Base-by-base conservation (phyloP, 805 yeast genomes). In the Ogataea nakhonphanomensis region DNA sequence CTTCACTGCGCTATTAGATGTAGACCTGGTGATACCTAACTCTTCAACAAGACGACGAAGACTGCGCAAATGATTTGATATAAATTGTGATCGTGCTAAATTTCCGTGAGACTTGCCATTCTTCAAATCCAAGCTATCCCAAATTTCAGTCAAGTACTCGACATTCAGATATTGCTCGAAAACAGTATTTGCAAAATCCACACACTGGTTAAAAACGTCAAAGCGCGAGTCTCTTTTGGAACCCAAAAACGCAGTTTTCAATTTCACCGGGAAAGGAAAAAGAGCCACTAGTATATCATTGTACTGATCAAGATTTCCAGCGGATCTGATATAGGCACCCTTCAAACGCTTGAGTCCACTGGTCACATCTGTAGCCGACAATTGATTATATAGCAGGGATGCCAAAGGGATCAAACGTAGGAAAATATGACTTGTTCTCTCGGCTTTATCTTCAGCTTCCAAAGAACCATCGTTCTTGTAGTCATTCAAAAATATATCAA, bases 331-430 rank as follows among this genome's bases (percentile, higher is more conserved):
- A 31, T 50, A 46, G 7, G 48, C 21, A n/a, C 43, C 42, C 30
- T 44, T 41, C 8, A 62, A 35, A n/a, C 54, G 39, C n/a, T 42
- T 25, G 20, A 61, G 37, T 1, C 58, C 61, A 7, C 37, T 37
- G 0, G 36, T 8, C 26, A 73, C 67, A 11, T 57, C 64, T 3
- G 69, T 69, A 1, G 55, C 37, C 0, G 58, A 51, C 37, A 81
- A 63, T 53, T 79, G 85, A 33, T 75, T 55, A 47, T 69, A 73
- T n/a, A 81, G 60, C 0, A 80, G 70, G 46, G 73, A 73, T 0
- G 84, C 77, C 37, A 81, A 58, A 0, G 89, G 89, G 8, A 81
- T 71, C 14, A 81, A 59, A 2, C 75, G 64, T 15, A 78, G 54
- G 10, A 80, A 60, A 26, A 61, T 51, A 11, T 49, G 54, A 28